These are phyloP conservation scores for Picocystis sp. DNA, from an alignment of 163 green algal species.

Conservation along the genomic window DNA sequence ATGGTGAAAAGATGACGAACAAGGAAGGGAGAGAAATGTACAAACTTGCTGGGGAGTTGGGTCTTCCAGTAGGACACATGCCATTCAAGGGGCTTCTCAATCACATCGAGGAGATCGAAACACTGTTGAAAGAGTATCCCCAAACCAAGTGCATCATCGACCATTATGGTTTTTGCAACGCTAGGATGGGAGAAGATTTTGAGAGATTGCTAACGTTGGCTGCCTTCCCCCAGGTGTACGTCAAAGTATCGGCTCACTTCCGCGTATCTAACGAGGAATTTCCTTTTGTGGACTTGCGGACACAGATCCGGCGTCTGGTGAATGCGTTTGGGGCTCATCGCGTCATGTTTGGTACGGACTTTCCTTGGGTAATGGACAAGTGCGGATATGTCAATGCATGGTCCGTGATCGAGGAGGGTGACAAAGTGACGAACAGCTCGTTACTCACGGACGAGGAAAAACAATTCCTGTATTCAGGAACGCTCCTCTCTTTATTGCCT, in stretches of 20 bases:
- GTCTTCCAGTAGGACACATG: constrained; percentile 23
- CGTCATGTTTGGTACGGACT: constrained; percentile 9
- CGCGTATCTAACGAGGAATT: constrained; percentile 21
- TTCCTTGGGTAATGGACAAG: constrained; percentile 9
- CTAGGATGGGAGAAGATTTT: constrained; percentile 18
- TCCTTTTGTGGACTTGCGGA: constrained; percentile 25
- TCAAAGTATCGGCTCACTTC: constrained; percentile 38
- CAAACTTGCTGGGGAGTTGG: constrained; percentile 3
- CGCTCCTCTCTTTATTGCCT: too few relatives aligned
- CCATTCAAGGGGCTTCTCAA: constrained; percentile 28
- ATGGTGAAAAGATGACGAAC: constrained; percentile 36
- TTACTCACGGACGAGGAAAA: too few relatives aligned
- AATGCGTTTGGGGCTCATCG: constrained; percentile 14
- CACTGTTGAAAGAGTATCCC: constrained; percentile 25
- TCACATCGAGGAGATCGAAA: constrained; percentile 38
- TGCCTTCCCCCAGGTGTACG: constrained; percentile 30
- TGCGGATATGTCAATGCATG: not conserved
- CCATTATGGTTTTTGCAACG: constrained; percentile 46
- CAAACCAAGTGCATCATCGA: constrained; percentile 41
- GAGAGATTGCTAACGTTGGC: constrained; percentile 19
- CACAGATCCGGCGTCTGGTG: constrained; percentile 21
- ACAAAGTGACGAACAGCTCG: too few relatives aligned
- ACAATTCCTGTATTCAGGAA: too few relatives aligned
- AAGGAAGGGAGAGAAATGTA: constrained; percentile 12
- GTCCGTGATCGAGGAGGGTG: not conserved